Evolutionary conservation across 1,284 basidiomycete species (phyloP).

Genomic region (Malassezia slooffiae): DNA sequence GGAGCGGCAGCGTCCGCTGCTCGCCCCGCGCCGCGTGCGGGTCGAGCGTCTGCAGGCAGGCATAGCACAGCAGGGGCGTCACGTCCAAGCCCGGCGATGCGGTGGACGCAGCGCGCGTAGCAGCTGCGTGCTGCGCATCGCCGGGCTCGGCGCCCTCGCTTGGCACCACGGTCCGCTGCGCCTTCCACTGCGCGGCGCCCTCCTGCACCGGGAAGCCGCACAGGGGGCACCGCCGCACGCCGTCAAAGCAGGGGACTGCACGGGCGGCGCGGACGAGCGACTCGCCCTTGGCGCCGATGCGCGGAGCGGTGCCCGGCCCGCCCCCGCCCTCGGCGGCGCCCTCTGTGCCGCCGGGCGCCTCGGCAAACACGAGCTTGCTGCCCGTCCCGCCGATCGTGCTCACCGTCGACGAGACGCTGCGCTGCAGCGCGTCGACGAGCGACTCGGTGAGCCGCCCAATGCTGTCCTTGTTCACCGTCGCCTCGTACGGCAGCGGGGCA

Average conservation of each 20-base stretch:
- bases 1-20: not conserved
- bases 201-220: constrained; percentile 28
- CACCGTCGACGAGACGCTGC: constrained; percentile 36
- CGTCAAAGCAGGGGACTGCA: constrained; percentile 14
- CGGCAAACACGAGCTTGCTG: constrained; percentile 31
- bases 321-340: not conserved
- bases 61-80: constrained; percentile 17
- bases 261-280: constrained; percentile 21
- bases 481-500: constrained; percentile 14
- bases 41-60: constrained; percentile 20
- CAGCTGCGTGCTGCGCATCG: not conserved
- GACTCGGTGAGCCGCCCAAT: constrained; percentile 32
- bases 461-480: constrained; percentile 26
- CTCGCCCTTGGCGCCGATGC: constrained; percentile 26
- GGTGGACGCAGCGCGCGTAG: not conserved
- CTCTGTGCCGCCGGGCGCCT: constrained; percentile 4
- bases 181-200: constrained; percentile 29
- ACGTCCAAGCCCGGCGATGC: constrained; percentile 6
- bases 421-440: constrained; percentile 34
- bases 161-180: constrained; percentile 26
- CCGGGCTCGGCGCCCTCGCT: not conserved
- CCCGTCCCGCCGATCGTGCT: constrained; percentile 35
- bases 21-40: too few species aligned
- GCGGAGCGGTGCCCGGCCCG: constrained; percentile 8
- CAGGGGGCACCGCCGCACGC: constrained; percentile 23